Evolutionary conservation across 805 yeast species (phyloP), one percentile per base, ranked within the genome.

Genomic region (Yueomyces sinensis): DNA sequence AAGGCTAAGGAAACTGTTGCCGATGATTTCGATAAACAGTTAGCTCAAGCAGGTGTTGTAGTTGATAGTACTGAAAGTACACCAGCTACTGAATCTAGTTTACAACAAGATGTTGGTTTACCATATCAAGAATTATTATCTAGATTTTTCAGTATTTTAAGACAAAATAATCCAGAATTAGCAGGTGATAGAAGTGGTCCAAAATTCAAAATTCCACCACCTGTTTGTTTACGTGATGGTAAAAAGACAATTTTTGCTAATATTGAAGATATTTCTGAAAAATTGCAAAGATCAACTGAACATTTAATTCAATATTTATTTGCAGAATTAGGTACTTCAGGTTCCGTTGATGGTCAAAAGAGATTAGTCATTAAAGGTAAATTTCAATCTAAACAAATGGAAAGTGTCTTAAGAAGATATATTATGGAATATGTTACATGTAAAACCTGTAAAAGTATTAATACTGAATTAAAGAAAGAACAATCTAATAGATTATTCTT

Each of bases 291-390:
- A 67, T 82, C 86, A 36, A 91, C 95, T 47, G 98, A 91, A 55
- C 98, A 91, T 65, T 76, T 91, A 45, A 91, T 91, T 61, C 95
- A 86, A 66, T 91, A 81, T 63, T 65, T 91, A 62, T 91, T 91
- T 64, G 96, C 97, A 1, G 99, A 91, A 67, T 71, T 91, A 72
- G 99, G 99, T 77, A 91, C 99, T 16, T 84, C 97, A 2, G 99
- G 99, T 56, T 87, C 96, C 37, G 89, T 91, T 41, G 99, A 91
- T 64, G 98, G 97, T 60, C 89, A 83, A 62, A 83, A 86, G 69
- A 80, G 98, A 63, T 74, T 91, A 59, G 86, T 91, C 43, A 89
- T 91, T 61, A 91, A 84, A 70, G 99, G 99, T 69, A 82, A 94
- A 62, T 91, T 86, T 71, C 94, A 82, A 66, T 95, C 94, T 49